Evolutionary conservation across 2,329 filamentous ascomycete genomes (phyloP).

Genomic region (Pseudocercospora cruenta): DNA sequence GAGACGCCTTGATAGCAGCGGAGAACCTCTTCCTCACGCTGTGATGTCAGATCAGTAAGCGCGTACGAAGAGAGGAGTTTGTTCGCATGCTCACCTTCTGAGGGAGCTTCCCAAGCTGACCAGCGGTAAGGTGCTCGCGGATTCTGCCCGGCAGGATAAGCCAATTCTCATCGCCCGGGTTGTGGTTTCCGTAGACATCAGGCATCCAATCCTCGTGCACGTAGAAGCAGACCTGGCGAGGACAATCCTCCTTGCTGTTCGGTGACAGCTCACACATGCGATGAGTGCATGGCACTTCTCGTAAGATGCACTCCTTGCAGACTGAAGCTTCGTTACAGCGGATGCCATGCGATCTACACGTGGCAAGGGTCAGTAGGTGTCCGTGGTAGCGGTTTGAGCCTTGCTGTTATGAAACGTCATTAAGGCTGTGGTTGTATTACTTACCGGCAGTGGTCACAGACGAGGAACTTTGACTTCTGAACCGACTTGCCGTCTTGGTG

Average conservation of each 20-base stretch:
- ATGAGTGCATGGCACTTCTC: conserved; percentile 25
- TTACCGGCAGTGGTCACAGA: conserved; percentile 28
- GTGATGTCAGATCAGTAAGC: background rate
- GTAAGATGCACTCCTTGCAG: conserved; percentile 26
- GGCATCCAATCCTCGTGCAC: conserved; percentile 28
- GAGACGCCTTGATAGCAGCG: conserved; percentile 14
- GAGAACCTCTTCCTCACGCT: conserved; percentile 8
- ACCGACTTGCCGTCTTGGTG: conserved; percentile 7
- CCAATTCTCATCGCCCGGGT: conserved; percentile 23
- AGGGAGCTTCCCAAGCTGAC: conserved; percentile 15
- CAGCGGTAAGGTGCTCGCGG: conserved; percentile 21
- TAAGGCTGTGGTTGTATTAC: background rate
- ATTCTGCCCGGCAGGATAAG: conserved; percentile 25
- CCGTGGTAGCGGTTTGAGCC: background rate
- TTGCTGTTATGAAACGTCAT: background rate
- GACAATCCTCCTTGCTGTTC: conserved; percentile 19
- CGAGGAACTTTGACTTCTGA: conserved; percentile 20
- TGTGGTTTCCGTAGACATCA: conserved; percentile 23
- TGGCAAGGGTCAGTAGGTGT: conserved; percentile 7
- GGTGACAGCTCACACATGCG: conserved; percentile 23
- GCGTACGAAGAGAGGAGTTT: background rate
- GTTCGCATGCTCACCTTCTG: background rate
- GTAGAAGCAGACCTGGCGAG: conserved; percentile 27
- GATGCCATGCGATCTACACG: conserved; percentile 23
- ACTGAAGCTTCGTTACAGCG: conserved; percentile 30